Evolutionary conservation across 169 alveolate species (phyloP).

Genomic region (Theileria sp.): DNA sequence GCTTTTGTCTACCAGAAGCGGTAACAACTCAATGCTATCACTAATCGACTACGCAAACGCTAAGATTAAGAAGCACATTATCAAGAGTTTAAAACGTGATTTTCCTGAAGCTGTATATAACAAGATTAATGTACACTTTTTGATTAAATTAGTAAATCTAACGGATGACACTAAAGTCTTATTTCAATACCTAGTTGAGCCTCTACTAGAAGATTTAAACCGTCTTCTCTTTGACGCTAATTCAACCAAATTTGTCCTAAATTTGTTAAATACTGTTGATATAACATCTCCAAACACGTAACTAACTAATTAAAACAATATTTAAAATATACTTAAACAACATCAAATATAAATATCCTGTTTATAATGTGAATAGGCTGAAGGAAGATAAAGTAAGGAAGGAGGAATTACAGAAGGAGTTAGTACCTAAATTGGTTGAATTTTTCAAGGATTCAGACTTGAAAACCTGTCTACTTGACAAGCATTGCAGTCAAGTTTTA

Average conservation of each 20-base stretch:
- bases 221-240: constrained; percentile 24
- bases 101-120: constrained; percentile 61
- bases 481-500: constrained; percentile 27
- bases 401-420: constrained; percentile 35
- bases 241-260: constrained; percentile 18
- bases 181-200: constrained; percentile 36
- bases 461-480: constrained; percentile 31
- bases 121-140: constrained; percentile 33
- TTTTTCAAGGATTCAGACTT: constrained; percentile 27
- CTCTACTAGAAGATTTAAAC: constrained; percentile 36
- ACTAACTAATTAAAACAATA: not conserved
- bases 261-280: constrained; percentile 35
- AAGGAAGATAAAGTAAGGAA: constrained; percentile 45
- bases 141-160: constrained; percentile 24
- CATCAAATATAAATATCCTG: not conserved
- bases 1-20: constrained; percentile 58
- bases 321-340: not conserved
- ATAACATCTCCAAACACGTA: constrained; percentile 39
- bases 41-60: constrained; percentile 55
- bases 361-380: constrained; percentile 16
- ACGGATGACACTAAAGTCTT: constrained; percentile 68
- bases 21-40: constrained; percentile 32
- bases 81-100: constrained; percentile 46
- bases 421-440: constrained; percentile 49
- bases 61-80: constrained; percentile 47